Percentiles rank a stretch among this genome's conserved stretches.
Conservation (phyloP, 2,329 filamentous ascomycete species). For the Bipolaris sorokiniana region DNA sequence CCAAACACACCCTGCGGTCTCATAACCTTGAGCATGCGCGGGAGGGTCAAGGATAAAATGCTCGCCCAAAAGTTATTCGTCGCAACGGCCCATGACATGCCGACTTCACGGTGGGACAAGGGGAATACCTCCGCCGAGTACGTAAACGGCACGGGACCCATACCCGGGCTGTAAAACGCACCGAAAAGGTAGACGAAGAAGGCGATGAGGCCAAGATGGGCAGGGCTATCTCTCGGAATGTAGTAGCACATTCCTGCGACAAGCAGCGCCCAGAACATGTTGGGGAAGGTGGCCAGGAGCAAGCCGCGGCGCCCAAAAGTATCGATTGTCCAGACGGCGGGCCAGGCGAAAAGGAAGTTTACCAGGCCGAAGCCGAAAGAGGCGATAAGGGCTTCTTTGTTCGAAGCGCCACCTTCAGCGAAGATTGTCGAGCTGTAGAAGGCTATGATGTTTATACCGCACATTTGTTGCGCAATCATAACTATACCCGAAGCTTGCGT, state of each 20-base stretch:
- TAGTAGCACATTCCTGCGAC: constrained; percentile 60
- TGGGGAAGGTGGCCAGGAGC: constrained; percentile 56
- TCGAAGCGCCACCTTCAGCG: constrained; percentile 53
- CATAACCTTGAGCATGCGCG: constrained; percentile 61
- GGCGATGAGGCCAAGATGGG: constrained; percentile 58
- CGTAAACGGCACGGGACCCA: constrained; percentile 57
- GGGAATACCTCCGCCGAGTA: constrained; percentile 68
- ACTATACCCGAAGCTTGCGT: constrained; percentile 78
- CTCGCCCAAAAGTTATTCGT: constrained; percentile 67
- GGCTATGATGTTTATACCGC: constrained; percentile 58
- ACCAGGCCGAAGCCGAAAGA: constrained; percentile 65
- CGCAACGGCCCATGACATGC: constrained; percentile 73
- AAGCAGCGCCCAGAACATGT: constrained; percentile 58
- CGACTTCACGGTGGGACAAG: constrained; percentile 72
- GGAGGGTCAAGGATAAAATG: constrained; percentile 69
- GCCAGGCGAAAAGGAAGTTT: constrained; percentile 65
- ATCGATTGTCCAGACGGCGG: constrained; percentile 64
- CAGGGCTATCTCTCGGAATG: constrained; percentile 51
- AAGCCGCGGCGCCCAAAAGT: constrained; percentile 59
- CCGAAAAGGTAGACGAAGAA: constrained; percentile 65
- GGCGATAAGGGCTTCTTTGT: constrained; percentile 56
- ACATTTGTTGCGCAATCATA: constrained; percentile 74
- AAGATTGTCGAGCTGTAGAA: constrained; percentile 61
- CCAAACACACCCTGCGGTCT: constrained; percentile 63
- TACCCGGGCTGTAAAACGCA: constrained; percentile 49